These are phyloP conservation scores for Metschnikowia santaceciliae DNA, from an alignment of 805 yeast genomes.

Conservation along the genomic window DNA sequence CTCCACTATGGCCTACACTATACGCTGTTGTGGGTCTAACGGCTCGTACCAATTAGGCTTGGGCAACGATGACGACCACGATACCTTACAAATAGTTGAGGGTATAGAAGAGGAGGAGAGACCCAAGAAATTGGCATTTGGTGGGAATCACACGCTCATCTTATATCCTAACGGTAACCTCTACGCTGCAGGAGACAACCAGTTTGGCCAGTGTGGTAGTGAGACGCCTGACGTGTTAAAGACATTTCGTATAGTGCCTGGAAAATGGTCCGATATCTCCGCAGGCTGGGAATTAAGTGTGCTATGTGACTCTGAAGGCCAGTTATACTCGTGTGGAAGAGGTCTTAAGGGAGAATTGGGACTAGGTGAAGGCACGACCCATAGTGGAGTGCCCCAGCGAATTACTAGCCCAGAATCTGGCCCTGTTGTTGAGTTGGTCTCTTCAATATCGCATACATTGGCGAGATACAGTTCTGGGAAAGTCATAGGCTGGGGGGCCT, in stretches of 20 bases:
- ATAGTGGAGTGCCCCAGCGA: conserved; percentile 2
- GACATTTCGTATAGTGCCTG: conserved; percentile 19
- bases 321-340: conserved; percentile 52
- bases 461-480: conserved; percentile 37
- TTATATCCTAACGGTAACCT: conserved; percentile 51
- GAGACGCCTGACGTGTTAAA: conserved; percentile 1
- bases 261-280: conserved; percentile 44
- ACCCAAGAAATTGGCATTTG: conserved; percentile 55
- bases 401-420: conserved; percentile 4
- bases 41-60: conserved; percentile 75
- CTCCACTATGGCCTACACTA: conserved; percentile 13
- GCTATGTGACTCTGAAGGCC: conserved; percentile 38
- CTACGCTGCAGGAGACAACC: conserved; percentile 58
- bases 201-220: conserved; percentile 50
- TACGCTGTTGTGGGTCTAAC: conserved; percentile 77
- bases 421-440: conserved; percentile 12
- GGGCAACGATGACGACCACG: conserved; percentile 45
- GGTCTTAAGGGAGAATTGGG: conserved; percentile 81
- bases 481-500: conserved; percentile 65
- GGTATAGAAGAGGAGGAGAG: conserved; percentile 20
- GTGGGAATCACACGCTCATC: conserved; percentile 83
- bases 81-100: conserved; percentile 13
- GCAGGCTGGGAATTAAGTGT: conserved; percentile 83
- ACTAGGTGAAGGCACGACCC: conserved; percentile 20
- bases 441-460: conserved; percentile 48